Conservation (phyloP, 345 rosid genomes). For the Microthlaspi erraticum region DNA sequence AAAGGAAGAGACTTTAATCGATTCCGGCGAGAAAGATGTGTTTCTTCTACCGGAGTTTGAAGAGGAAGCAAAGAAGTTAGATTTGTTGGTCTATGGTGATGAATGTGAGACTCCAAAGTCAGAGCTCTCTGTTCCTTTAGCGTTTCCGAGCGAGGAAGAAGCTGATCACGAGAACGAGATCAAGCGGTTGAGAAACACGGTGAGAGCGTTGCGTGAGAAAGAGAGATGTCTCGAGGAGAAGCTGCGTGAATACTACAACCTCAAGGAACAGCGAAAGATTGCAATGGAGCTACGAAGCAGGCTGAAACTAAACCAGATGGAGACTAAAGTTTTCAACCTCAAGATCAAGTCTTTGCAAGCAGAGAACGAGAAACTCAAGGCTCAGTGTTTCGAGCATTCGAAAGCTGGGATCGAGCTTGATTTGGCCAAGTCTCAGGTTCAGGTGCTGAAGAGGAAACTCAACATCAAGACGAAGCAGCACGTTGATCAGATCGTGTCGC, state of each 20-base stretch:
- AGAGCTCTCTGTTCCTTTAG: slow-evolving; percentile 51
- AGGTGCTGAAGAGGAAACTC: slow-evolving; percentile 70
- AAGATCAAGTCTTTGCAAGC: slow-evolving; percentile 79
- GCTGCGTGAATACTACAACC: slow-evolving; percentile 81
- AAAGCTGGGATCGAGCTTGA: slow-evolving; percentile 63
- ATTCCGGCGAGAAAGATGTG: slow-evolving; percentile 51
- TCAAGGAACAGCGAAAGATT: slow-evolving; percentile 77
- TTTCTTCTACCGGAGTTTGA: slow-evolving; percentile 63
- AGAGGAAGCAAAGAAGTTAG: slow-evolving; percentile 56
- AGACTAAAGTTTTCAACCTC: slow-evolving; percentile 65
- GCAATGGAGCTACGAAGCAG: slow-evolving; percentile 82
- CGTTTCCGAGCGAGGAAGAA: slow-evolving; percentile 50
- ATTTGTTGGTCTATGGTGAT: slow-evolving; percentile 38
- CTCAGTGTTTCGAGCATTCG: slow-evolving; percentile 58
- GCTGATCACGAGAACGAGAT: slow-evolving; percentile 68
- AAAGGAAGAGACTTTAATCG: slow-evolving; percentile 40
- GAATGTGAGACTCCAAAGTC: slow-evolving; percentile 48
- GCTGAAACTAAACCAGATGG: slow-evolving; percentile 71
- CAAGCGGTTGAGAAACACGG: slow-evolving; percentile 57
- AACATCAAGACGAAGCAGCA: slow-evolving; percentile 74
- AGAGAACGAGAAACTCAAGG: slow-evolving; percentile 68
- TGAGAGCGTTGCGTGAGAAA: slow-evolving; percentile 64
- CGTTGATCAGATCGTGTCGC: slow-evolving; percentile 63
- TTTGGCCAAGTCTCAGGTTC: slow-evolving; percentile 58
- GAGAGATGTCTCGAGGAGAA: slow-evolving; percentile 78